Conservation (phyloP, 257 asterid genomes). For the Vinca minor region DNA sequence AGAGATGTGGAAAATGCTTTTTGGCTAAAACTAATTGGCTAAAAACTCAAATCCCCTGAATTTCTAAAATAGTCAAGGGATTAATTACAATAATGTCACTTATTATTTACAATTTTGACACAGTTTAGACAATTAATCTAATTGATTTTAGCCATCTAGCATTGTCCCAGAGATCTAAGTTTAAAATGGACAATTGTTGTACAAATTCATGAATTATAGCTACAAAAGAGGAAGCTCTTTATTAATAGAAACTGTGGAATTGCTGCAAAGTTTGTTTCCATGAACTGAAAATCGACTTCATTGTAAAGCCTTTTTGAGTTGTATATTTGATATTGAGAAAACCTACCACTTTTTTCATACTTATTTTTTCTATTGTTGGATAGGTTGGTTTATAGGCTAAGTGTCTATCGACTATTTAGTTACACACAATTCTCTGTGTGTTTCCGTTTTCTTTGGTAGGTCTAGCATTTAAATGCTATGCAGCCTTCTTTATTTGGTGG, state of each 20-base stretch:
- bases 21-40: not conserved
- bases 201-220: not conserved
- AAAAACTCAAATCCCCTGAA: too few species aligned
- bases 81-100: too few species aligned
- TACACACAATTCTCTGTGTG: too few species aligned
- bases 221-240: not conserved
- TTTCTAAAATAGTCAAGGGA: too few species aligned
- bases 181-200: conserved; percentile 4
- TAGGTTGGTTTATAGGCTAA: too few species aligned
- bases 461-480: not conserved
- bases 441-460: not conserved
- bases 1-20: not conserved
- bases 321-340: not conserved
- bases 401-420: too few species aligned
- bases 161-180: not conserved
- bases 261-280: not conserved
- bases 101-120: not conserved
- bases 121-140: too few species aligned
- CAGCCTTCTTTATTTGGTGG: not conserved
- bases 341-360: too few species aligned
- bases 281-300: not conserved
- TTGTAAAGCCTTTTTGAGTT: too few species aligned
- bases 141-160: too few species aligned
- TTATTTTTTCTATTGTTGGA: not conserved
- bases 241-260: not conserved